Percentiles rank a stretch among this genome's conserved stretches.
These are phyloP conservation scores for Phytophthora vignae DNA, from an alignment of 352 stramenopile species.

Conservation along the genomic window DNA sequence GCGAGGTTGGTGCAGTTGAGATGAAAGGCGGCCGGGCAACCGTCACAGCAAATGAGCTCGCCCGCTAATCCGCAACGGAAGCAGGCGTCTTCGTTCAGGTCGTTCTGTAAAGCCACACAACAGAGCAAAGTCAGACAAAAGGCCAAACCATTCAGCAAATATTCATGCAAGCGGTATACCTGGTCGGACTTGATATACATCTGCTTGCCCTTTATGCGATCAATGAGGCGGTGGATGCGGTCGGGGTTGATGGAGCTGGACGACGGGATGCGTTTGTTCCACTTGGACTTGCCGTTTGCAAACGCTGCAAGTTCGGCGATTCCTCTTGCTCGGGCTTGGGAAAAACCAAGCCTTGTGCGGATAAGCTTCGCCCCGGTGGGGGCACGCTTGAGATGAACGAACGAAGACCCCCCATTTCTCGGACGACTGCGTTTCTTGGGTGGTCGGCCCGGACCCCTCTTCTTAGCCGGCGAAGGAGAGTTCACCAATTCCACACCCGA, in stretches of 20 bases:
- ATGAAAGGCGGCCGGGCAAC: slow-evolving; percentile 80
- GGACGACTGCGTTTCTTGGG: slow-evolving; percentile 31
- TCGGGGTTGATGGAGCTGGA: slow-evolving; percentile 57
- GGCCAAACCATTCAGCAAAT: not conserved
- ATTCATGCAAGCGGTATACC: slow-evolving; percentile 41
- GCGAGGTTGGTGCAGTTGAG: slow-evolving; percentile 78
- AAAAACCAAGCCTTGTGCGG: slow-evolving; percentile 56
- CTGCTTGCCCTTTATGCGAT: slow-evolving; percentile 69
- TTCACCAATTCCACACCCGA: not conserved
- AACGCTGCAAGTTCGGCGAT: slow-evolving; percentile 71
- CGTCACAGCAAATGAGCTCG: slow-evolving; percentile 85
- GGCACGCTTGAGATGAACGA: slow-evolving; percentile 15
- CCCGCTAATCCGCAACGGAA: slow-evolving; percentile 75
- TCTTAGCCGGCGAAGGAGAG: slow-evolving; percentile 14
- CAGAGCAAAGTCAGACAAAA: slow-evolving; percentile 9
- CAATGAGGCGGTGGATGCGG: slow-evolving; percentile 75
- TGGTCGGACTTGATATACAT: slow-evolving; percentile 66
- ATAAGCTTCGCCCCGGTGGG: slow-evolving; percentile 35
- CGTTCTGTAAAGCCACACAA: slow-evolving; percentile 50
- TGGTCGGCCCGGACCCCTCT: slow-evolving; percentile 27
- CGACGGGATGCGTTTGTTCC: slow-evolving; percentile 68
- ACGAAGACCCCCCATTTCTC: slow-evolving; percentile 23
- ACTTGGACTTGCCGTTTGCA: slow-evolving; percentile 68
- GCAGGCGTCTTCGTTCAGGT: slow-evolving; percentile 85
- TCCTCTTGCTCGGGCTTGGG: slow-evolving; percentile 57